Evolutionary conservation across 192 early-diverging fungal species (phyloP).

Genomic region (Coemansia sp.): DNA sequence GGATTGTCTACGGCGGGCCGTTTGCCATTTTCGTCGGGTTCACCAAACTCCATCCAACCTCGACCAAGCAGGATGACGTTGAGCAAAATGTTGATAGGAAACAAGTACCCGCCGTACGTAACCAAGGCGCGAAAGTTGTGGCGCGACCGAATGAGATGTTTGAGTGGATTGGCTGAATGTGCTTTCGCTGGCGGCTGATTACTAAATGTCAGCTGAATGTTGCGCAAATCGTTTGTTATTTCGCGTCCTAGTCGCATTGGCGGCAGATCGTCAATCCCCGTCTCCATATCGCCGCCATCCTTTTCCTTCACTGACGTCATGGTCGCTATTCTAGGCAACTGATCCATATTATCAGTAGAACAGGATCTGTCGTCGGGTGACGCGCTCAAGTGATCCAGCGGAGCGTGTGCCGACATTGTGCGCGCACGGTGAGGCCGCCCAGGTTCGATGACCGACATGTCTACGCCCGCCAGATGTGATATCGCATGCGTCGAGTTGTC

Average conservation of each 20-base stretch:
- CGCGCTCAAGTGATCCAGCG: background rate
- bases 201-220: constrained; percentile 49
- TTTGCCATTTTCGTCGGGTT: constrained; percentile 8
- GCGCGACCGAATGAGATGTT: constrained; percentile 39
- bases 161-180: constrained; percentile 26
- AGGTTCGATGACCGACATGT: constrained; percentile 20
- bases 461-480: constrained; percentile 4
- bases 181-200: constrained; percentile 7
- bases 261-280: constrained; percentile 40
- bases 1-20: constrained; percentile 35
- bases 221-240: constrained; percentile 45
- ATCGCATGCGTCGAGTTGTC: constrained; percentile 1
- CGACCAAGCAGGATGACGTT: constrained; percentile 51
- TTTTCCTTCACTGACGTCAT: constrained; percentile 29
- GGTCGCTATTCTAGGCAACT: constrained; percentile 30
- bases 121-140: constrained; percentile 55
- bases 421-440: constrained; percentile 32
- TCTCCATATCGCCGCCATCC: constrained; percentile 20
- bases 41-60: constrained; percentile 44
- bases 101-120: constrained; percentile 49
- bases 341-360: constrained; percentile 7
- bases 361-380: background rate
- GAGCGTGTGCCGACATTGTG: constrained; percentile 22
- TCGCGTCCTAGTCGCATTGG: constrained; percentile 36
- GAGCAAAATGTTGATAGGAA: constrained; percentile 52